phyloP scores from a whole-genome alignment of 331 rosid genomes.

The Pyrus hybrid region DNA sequence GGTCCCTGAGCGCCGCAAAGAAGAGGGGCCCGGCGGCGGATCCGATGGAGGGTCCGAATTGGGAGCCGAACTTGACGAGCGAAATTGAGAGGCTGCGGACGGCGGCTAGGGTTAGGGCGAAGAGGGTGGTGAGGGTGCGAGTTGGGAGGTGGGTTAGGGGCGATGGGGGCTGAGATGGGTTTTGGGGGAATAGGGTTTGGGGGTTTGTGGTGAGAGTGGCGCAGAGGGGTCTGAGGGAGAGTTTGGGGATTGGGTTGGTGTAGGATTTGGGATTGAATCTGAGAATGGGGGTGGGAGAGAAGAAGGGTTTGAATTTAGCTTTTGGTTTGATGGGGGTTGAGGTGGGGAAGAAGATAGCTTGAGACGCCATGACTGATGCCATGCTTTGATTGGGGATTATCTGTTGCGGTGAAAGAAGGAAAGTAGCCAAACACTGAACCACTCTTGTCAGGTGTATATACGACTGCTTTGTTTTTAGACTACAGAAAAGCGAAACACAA shows the following conservation, averaged over 20 bases:
- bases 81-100: neutral
- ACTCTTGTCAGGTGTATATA: neutral
- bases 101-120: conserved; percentile 21
- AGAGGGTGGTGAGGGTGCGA: conserved; percentile 29
- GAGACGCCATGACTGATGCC: conserved; percentile 13
- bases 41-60: neutral
- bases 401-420: neutral
- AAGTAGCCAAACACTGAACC: neutral
- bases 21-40: conserved; percentile 33
- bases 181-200: neutral
- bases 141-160: conserved; percentile 9
- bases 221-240: neutral
- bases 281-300: neutral
- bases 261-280: neutral
- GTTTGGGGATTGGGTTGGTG: neutral
- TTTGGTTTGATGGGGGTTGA: neutral
- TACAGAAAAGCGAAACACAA: too few relatives aligned
- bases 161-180: neutral
- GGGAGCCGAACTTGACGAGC: neutral
- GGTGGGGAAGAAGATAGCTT: neutral
- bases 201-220: neutral
- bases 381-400: neutral
- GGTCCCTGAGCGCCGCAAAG: conserved; percentile 45
- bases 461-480: neutral
- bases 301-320: neutral